Base-by-base conservation (phyloP, 306 rosid genomes). In the Cercis canadensis region DNA sequence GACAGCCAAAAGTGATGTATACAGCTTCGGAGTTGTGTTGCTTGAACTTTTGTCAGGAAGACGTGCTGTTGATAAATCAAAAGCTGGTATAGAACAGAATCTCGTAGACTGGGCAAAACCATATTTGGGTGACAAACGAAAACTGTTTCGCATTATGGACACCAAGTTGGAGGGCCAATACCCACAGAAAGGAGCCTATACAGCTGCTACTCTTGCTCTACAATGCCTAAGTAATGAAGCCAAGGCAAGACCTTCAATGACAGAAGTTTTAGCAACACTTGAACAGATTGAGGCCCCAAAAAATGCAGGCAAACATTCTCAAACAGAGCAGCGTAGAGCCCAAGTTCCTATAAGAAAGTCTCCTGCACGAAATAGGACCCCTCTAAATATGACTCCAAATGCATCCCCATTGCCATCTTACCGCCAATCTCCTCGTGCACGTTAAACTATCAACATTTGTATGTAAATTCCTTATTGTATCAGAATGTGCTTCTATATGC, bases 41-140 rank as follows among this genome's bases (percentile, higher is more conserved):
- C 81, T 90, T 17, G 99, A 94, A 69, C 86, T 94, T 18, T 41
- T 94, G 56, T 84, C 96, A 0, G 99, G 99, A 57, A 76, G 89
- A 57, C 89, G 92, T 3, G 97, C 97, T 0, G 92, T 87, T 1
- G 98, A 92, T 43, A 88, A 84, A 74, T 45, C 87, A 4, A 88
- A 81, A 63, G 69, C 79, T 0, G 96, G 84, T 4, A 34, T 78
- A 37, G 99, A 94, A 61, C 96, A 87, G 72, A 84, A 87, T 63
- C 81, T 94, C 45, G 99, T 94, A 12, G 92, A 94, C 9, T 87
- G 99, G 99, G 93, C 96, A 33, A 89, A 34, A 41, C 99, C 95
- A 24, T 94, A 90, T 70, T 67, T 94, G 40, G 74, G 87, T 5
- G 99, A 94, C 44, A 90, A 80, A 56, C 45, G 97, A 61, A 91